Evolutionary conservation across 1,139 yeast genomes (phyloP).

Genomic region (Debaryomycetaceae sp.): DNA sequence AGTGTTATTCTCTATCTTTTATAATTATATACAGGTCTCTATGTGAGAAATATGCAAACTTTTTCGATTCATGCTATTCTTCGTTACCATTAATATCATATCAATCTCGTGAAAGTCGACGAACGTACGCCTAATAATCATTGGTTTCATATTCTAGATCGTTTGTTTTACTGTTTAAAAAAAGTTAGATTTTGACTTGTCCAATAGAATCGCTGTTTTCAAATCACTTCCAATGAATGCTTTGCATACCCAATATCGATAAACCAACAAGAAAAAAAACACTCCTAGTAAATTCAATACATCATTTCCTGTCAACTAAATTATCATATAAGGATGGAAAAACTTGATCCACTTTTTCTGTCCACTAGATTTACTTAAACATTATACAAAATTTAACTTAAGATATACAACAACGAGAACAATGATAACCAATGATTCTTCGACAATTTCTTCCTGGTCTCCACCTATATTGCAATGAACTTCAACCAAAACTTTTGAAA

Average conservation of each 20-base stretch:
- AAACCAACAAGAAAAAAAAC: neutral
- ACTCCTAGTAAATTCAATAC: neutral
- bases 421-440: neutral
- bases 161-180: too few relatives aligned
- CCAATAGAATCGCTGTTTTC: too few relatives aligned
- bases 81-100: too few relatives aligned
- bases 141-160: too few relatives aligned
- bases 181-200: too few relatives aligned
- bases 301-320: neutral
- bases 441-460: neutral
- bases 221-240: too few relatives aligned
- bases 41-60: neutral
- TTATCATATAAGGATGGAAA: neutral
- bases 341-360: neutral
- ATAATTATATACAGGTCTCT: neutral
- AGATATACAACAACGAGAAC: conserved; percentile 8
- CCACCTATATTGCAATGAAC: neutral
- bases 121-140: too few relatives aligned
- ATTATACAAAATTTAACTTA: conserved; percentile 7
- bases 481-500: neutral
- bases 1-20: neutral
- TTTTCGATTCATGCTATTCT: too few relatives aligned
- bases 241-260: too few relatives aligned
- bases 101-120: too few relatives aligned
- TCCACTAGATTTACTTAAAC: conserved; percentile 6